Conservation (phyloP, 192 early-diverging fungal species). For the Coemansia sp. region DNA sequence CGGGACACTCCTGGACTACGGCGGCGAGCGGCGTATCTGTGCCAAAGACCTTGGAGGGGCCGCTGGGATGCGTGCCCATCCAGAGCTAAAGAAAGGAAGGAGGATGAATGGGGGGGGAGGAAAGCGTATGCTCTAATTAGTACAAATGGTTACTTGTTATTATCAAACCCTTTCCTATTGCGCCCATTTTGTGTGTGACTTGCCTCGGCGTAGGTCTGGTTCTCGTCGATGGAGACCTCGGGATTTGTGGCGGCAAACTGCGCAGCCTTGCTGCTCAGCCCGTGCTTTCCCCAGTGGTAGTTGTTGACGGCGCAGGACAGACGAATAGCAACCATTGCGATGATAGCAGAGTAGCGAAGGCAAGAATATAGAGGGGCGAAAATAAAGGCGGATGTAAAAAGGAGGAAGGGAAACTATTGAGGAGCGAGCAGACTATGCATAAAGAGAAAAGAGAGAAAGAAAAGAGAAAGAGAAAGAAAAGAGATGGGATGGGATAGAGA, state of each 20-base stretch:
- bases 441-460: not conserved
- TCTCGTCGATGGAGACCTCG: slow-evolving; percentile 56
- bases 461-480: not conserved
- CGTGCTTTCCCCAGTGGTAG: slow-evolving; percentile 97
- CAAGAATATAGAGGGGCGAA: not conserved
- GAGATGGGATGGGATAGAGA: no score
- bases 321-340: slow-evolving; percentile 41
- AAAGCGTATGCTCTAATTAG: not conserved
- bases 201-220: slow-evolving; percentile 82
- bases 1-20: slow-evolving; percentile 57
- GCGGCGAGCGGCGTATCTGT: slow-evolving; percentile 46
- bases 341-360: not conserved
- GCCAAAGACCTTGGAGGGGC: slow-evolving; percentile 62
- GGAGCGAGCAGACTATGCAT: not conserved
- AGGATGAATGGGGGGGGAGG: not conserved
- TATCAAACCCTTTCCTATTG: not conserved
- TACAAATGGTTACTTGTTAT: not conserved
- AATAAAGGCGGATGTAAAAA: not conserved
- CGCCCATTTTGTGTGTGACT: slow-evolving; percentile 17
- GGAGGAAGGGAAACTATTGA: not conserved
- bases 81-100: slow-evolving; percentile 2
- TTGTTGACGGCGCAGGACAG: slow-evolving; percentile 74
- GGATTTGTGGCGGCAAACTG: slow-evolving; percentile 67
- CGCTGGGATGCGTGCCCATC: slow-evolving; percentile 98
- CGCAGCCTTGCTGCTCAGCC: slow-evolving; percentile 77